Conservation (phyloP, 306 rosid species). For the Lotus japonicus region DNA sequence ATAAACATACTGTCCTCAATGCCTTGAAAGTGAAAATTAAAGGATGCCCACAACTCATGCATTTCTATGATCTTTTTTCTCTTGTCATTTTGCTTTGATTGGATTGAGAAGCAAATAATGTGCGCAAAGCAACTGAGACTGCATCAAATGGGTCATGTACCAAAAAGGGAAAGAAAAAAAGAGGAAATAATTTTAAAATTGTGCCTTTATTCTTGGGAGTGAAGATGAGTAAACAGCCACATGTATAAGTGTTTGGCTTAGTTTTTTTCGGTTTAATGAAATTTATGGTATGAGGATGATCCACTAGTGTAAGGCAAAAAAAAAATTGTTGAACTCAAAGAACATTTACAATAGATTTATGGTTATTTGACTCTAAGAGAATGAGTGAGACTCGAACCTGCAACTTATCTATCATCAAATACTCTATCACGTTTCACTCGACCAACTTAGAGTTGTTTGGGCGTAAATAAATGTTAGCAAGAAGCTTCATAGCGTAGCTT, state of each 20-base stretch:
- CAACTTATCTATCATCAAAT: too few relatives aligned
- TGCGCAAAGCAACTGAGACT: constrained; percentile 21
- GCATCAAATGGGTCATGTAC: constrained; percentile 31
- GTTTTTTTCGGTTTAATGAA: too few relatives aligned
- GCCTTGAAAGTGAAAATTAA: constrained; percentile 31
- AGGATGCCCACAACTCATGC: constrained; percentile 23
- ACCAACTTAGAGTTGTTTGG: too few relatives aligned
- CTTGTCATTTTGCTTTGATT: constrained; percentile 21
- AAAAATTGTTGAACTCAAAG: too few relatives aligned
- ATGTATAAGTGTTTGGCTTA: background rate
- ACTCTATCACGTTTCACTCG: too few relatives aligned
- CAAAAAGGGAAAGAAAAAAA: constrained; percentile 4
- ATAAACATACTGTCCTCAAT: constrained; percentile 22
- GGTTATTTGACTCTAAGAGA: too few relatives aligned
- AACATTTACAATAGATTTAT: too few relatives aligned
- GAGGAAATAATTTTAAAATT: background rate
- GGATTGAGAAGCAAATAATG: constrained; percentile 33
- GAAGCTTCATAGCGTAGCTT: too few relatives aligned
- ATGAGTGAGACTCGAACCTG: too few relatives aligned
- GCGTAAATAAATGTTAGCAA: too few relatives aligned
- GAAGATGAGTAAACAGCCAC: background rate
- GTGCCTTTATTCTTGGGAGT: constrained; percentile 18
- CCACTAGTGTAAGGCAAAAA: too few relatives aligned
- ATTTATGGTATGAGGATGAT: too few relatives aligned
- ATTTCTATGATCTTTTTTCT: constrained; percentile 11